A percentile compares a stretch with the other conserved stretches of the same genome.
phyloP scores from a whole-genome alignment of 176 grass and related monocot genomes.

The Panicum miliaceum region DNA sequence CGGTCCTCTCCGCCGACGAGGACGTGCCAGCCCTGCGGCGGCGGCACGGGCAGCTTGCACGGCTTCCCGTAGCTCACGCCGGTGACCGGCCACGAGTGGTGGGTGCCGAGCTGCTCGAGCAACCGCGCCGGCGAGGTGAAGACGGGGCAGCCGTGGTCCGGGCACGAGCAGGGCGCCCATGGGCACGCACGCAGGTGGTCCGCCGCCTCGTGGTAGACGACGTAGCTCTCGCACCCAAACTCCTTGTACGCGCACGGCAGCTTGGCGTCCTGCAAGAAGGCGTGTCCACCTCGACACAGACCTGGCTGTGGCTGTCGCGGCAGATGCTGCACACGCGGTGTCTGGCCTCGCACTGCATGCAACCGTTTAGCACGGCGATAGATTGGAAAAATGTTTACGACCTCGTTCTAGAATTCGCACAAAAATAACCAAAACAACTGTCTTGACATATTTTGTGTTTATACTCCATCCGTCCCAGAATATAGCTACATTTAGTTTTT shows the following conservation, averaged over 20 bases:
- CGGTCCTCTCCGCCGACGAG: not conserved
- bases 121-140: slow-evolving; percentile 13
- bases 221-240: slow-evolving; percentile 24
- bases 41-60: not conserved
- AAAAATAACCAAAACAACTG: too few species aligned
- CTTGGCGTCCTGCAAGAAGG: slow-evolving; percentile 15
- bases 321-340: slow-evolving; percentile 14
- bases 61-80: slow-evolving; percentile 9
- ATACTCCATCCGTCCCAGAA: too few species aligned
- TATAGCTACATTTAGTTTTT: too few species aligned
- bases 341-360: not conserved
- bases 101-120: not conserved
- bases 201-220: slow-evolving; percentile 14
- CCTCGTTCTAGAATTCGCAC: too few species aligned
- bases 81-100: slow-evolving; percentile 16
- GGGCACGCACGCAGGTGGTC: slow-evolving; percentile 40
- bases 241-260: slow-evolving; percentile 14
- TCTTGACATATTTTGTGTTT: too few species aligned
- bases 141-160: slow-evolving; percentile 21
- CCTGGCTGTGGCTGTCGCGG: not conserved
- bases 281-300: not conserved
- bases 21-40: not conserved
- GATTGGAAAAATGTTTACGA: too few species aligned
- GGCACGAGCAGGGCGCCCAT: slow-evolving; percentile 44
- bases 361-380: too few species aligned